Evolutionary conservation across 495 filamentous ascomycete genomes (phyloP), one percentile per base, ranked within the genome.

Genomic region (Melanomma pulvis-pyrius): DNA sequence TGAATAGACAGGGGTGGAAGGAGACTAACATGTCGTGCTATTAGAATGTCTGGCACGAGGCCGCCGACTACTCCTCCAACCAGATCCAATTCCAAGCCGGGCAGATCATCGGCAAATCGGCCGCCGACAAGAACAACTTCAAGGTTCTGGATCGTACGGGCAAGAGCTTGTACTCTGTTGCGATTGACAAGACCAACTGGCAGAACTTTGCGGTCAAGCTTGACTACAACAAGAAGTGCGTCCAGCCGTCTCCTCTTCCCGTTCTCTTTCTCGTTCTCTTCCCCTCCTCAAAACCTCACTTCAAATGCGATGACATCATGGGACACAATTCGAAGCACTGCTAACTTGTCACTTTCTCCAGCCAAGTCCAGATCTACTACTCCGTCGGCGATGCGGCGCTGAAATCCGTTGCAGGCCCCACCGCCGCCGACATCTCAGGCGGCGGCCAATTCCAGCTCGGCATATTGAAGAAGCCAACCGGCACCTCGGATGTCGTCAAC

Each of bases 11-110:
- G 12, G 21, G 26, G 13, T n/a, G 17, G 32, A 61, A 24, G n/a
- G 0, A 29, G 6, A 39, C 41, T 64, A 28, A 64, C 30, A 17
- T 7, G 19, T 8, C 21, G 54, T 7, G 9, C n/a, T 57, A 11
- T 44, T 22, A 65, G 69, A 72, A 72, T 49, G 69, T 69, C 39
- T 72, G 69, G 69, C 69, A 72, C 51, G 69, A 72, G 46, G 36
- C 69, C 21, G 65, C 60, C 60, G 69, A 72, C 62, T 72, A 72
- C 58, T 69, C 65, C 2, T 41, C 64, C 39, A 36, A 72, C 57
- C 69, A 72, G 34, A 68, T 72, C 44, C 39, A 55, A 52, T 69
- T 72, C 61, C 64, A 72, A 44, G 30, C 55, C 29, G 69, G 65
- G 8, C 51, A 55, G 7, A 61, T 72, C 57, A 72, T 72, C 50